phyloP scores from a whole-genome alignment of 805 yeast genomes.

The Starmerella asiatica region DNA sequence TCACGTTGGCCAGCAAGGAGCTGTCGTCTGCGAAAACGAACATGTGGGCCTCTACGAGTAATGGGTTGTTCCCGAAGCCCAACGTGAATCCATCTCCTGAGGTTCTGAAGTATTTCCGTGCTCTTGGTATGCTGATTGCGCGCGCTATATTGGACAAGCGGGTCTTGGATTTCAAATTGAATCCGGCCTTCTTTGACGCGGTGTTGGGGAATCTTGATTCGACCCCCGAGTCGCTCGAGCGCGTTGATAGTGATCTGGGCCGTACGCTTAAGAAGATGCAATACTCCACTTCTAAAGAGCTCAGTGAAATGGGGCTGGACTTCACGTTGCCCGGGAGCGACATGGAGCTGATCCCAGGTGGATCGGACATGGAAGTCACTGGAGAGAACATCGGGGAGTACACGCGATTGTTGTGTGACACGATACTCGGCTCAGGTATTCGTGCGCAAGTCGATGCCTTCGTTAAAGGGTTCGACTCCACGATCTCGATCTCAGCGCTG shows the following conservation, averaged over 20 bases:
- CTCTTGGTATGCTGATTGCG: slow-evolving; percentile 73
- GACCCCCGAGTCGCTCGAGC: slow-evolving; percentile 9
- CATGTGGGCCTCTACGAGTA: slow-evolving; percentile 51
- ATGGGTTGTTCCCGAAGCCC: slow-evolving; percentile 56
- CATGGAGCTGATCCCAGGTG: slow-evolving; percentile 44
- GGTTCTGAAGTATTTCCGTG: slow-evolving; percentile 39
- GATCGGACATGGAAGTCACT: slow-evolving; percentile 38
- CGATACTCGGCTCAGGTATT: slow-evolving; percentile 51
- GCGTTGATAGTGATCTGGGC: slow-evolving; percentile 17
- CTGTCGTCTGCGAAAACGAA: slow-evolving; percentile 43
- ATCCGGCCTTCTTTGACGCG: slow-evolving; percentile 51
- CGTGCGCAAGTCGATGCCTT: slow-evolving; percentile 52
- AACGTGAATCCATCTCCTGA: slow-evolving; percentile 10
- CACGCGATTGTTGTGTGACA: slow-evolving; percentile 42
- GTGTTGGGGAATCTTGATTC: slow-evolving; percentile 28
- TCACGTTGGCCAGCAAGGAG: slow-evolving; percentile 63
- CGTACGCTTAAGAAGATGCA: slow-evolving; percentile 9
- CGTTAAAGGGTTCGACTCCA: slow-evolving; percentile 65
- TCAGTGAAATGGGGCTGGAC: slow-evolving; percentile 45
- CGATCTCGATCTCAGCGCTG: slow-evolving; percentile 65
- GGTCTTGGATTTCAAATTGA: slow-evolving; percentile 69
- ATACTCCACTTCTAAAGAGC: slow-evolving; percentile 29
- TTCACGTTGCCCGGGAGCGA: slow-evolving; percentile 70
- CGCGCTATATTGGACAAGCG: slow-evolving; percentile 80
- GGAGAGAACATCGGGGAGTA: slow-evolving; percentile 45